Base-by-base conservation (phyloP, 495 filamentous ascomycete species). In the Aspergillus nanangensis region DNA sequence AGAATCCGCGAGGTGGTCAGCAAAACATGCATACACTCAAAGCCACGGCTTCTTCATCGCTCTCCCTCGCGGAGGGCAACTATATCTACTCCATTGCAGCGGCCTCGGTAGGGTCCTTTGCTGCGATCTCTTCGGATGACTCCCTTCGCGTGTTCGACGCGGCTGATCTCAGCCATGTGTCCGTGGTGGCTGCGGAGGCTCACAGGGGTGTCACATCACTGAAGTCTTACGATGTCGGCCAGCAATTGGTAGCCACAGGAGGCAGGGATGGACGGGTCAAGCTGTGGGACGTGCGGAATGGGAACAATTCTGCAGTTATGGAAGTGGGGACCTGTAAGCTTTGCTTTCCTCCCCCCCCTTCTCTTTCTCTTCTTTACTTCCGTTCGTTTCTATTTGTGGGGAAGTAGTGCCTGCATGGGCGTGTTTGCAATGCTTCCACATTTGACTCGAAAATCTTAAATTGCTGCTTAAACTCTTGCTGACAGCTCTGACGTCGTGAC, bases 111-210 rank as follows among this genome's bases (percentile, higher is more conserved):
- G 56, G 52, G 5, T 47, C 51, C 4, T 67, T 80, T 40, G 76
- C 74, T 3, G 70, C 71, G 11, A 77, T 80, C 47, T 72, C 75
- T 3, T 80, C 76, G n/a, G 75, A 78, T 59, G 74, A 80, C 59
- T 78, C 76, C 9, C 56, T 80, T 36, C 72, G 75, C 19, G 43
- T 77, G 1, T 64, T 79, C 45, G 71, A 77, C 52, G 63, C 62
- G 18, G 42, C 64, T 15, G 53, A 57, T 38, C 62, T 79, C 27
- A 47, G 61, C 20, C 59, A 63, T 37, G 56, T 60, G 5, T 61
- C 65, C 15, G 56, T 70, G 25, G 45, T 66, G 24, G 56, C 61
- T 2, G 23, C 46, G 7, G 55, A 63, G 37, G 56, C 64, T n/a
- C 69, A 76, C 35, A 53, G 49, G 8, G 67, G 66, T 7, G 71